Evolutionary conservation across 305 asterid genomes (phyloP).

Genomic region (Ajuga reptans): DNA sequence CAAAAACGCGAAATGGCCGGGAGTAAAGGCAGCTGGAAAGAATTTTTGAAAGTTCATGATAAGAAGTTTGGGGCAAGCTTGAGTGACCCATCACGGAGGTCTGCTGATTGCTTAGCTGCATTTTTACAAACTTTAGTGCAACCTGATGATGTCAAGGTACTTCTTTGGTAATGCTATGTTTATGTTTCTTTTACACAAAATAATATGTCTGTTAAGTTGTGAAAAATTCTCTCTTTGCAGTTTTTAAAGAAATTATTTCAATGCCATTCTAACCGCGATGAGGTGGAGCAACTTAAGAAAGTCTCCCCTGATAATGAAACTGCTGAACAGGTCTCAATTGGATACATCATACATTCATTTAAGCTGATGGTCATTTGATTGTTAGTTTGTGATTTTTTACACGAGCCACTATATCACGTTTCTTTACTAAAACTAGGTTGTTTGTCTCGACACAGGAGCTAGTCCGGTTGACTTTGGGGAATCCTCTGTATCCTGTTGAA

Average conservation of each 20-base stretch:
- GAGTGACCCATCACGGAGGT: slow-evolving; percentile 79
- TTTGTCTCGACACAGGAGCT: slow-evolving; percentile 58
- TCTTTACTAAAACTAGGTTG: not conserved
- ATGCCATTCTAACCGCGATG: slow-evolving; percentile 49
- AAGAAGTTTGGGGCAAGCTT: slow-evolving; percentile 64
- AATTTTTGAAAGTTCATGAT: slow-evolving; percentile 56
- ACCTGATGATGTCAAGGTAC: slow-evolving; percentile 58
- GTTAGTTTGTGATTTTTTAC: not conserved
- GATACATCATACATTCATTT: slow-evolving; percentile 24
- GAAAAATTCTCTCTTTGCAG: slow-evolving; percentile 27
- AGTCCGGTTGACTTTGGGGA: slow-evolving; percentile 63
- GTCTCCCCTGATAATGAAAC: slow-evolving; percentile 47
- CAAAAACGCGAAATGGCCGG: slow-evolving; percentile 73
- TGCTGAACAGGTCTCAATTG: slow-evolving; percentile 53
- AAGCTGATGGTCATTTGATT: not conserved
- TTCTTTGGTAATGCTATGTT: not conserved
- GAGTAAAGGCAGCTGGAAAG: slow-evolving; percentile 79
- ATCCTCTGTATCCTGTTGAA: slow-evolving; percentile 65
- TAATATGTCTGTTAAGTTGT: not conserved
- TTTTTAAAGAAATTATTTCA: slow-evolving; percentile 51
- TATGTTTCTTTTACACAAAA: not conserved
- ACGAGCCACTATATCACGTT: not conserved
- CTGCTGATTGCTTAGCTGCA: slow-evolving; percentile 46
- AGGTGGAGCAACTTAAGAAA: slow-evolving; percentile 43
- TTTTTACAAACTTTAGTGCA: slow-evolving; percentile 54